Conservation (phyloP, 495 filamentous ascomycete genomes). For the Aspergillus coremiiformis region DNA sequence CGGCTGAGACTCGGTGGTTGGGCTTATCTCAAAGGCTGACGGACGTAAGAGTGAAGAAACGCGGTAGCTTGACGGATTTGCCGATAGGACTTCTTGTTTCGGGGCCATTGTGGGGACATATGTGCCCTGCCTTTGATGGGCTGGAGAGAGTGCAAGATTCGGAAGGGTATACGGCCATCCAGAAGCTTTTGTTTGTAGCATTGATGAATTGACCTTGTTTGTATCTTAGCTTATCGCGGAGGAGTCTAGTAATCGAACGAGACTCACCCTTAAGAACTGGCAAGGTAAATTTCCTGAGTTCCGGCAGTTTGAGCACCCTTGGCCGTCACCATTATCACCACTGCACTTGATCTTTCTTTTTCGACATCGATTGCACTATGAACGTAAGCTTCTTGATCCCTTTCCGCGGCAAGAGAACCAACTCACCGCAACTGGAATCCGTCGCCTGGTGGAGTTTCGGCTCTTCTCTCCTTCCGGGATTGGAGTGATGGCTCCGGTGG, state of each 20-base stretch:
- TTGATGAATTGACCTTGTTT: constrained; percentile 21
- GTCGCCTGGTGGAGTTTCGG: constrained; percentile 32
- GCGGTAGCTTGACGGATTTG: constrained; percentile 15
- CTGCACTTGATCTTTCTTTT: constrained; percentile 96
- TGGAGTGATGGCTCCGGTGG: constrained; percentile 14
- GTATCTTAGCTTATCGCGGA: not conserved
- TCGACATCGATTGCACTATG: constrained; percentile 80
- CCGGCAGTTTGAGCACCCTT: constrained; percentile 78
- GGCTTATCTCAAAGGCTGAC: constrained; percentile 23
- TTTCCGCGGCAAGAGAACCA: not conserved
- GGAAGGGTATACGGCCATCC: constrained; percentile 27
- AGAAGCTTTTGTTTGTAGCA: constrained; percentile 17
- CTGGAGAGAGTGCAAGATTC: constrained; percentile 12
- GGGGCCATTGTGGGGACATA: constrained; percentile 15
- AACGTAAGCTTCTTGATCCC: constrained; percentile 2
- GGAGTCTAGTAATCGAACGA: not conserved
- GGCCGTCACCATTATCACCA: constrained; percentile 68
- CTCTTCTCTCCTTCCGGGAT: constrained; percentile 27
- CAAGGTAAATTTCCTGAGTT: constrained; percentile 62
- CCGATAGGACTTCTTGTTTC: constrained; percentile 11
- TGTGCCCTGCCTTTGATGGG: constrained; percentile 15
- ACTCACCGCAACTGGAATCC: constrained; percentile 67
- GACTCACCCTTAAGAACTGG: constrained; percentile 69
- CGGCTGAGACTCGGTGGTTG: constrained; percentile 13
- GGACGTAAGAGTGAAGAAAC: constrained; percentile 16